These are phyloP conservation scores for Cutaneotrichosporon sp. DNA, from an alignment of 1,284 basidiomycete species.

Conservation along the genomic window DNA sequence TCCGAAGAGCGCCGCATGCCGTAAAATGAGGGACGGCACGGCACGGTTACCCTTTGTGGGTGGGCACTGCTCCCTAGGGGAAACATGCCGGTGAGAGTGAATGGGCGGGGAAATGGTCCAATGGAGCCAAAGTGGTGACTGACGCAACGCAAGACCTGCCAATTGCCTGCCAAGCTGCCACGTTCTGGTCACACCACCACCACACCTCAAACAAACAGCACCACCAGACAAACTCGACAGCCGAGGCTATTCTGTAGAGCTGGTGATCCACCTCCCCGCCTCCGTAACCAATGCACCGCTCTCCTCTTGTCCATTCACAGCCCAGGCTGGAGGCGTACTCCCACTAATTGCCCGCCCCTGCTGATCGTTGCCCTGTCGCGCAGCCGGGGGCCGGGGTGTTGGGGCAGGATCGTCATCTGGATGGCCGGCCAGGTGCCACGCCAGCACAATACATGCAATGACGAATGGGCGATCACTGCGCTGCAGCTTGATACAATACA, in stretches of 20 bases:
- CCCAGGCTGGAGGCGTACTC: neutral
- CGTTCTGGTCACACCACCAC: no score
- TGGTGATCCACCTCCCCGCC: neutral
- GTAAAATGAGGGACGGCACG: neutral
- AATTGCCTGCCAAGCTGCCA: no score
- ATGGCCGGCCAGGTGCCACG: neutral
- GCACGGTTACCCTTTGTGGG: neutral
- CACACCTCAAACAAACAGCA: no score
- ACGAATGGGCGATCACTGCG: neutral
- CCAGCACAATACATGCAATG: neutral
- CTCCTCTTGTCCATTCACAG: neutral
- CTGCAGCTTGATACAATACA: neutral
- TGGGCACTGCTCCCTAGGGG: no score
- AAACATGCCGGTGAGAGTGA: no score
- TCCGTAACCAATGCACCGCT: neutral
- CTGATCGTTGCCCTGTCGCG: neutral
- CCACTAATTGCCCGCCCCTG: neutral
- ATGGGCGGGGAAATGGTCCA: no score
- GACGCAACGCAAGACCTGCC: no score
- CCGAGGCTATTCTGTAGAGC: conserved; percentile 4
- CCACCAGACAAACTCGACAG: neutral
- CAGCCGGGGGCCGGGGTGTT: neutral
- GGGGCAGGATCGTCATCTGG: no score
- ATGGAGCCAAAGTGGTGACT: no score
- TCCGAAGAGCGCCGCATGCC: neutral